phyloP scores from a whole-genome alignment of 768 basidiomycete genomes.

The Scleroderma citrinum region DNA sequence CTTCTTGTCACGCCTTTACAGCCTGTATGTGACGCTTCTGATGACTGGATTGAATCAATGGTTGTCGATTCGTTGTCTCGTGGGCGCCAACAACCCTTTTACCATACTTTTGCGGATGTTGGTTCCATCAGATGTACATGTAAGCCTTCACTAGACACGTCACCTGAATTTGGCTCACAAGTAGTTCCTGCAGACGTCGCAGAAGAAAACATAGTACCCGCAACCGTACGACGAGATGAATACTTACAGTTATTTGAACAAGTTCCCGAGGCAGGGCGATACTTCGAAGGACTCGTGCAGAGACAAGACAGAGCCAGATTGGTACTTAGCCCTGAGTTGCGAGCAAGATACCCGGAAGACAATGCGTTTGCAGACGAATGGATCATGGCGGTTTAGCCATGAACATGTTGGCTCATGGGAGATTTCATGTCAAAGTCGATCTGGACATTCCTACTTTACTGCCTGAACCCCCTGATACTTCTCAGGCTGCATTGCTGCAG shows the following conservation, averaged over 20 bases:
- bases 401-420: conserved; percentile 1
- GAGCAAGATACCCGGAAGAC: conserved; percentile 43
- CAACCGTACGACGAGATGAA: conserved; percentile 7
- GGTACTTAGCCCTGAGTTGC: conserved; percentile 37
- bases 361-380: conserved; percentile 32
- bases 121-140: conserved; percentile 35
- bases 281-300: conserved; percentile 31
- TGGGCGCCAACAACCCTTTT: conserved; percentile 48
- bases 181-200: conserved; percentile 26
- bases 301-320: conserved; percentile 31
- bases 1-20: conserved; percentile 4
- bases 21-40: conserved; percentile 34
- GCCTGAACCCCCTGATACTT: background rate
- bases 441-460: background rate
- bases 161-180: conserved; percentile 1
- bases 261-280: conserved; percentile 18
- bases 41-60: conserved; percentile 26
- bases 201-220: conserved; percentile 28
- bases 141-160: conserved; percentile 16
- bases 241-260: conserved; percentile 15
- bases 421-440: too few relatives aligned
- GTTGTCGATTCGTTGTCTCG: conserved; percentile 32
- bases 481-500: background rate
- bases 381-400: too few relatives aligned
- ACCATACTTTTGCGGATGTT: conserved; percentile 31